phyloP scores from a whole-genome alignment of 306 rosid genomes.

The Trichosanthes cucumerina region DNA sequence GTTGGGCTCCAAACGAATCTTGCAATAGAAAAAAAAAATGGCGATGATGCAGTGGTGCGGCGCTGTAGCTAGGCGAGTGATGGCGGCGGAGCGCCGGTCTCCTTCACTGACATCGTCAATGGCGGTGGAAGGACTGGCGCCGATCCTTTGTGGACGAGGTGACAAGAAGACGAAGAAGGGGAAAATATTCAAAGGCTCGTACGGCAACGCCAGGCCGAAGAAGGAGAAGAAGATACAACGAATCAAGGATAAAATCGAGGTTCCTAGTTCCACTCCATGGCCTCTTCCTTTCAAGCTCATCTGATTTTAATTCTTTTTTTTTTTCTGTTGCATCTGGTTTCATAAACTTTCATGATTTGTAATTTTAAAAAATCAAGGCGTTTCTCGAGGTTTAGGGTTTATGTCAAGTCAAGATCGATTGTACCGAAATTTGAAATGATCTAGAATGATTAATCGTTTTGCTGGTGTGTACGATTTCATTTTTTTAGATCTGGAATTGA shows the following conservation, averaged over 20 bases:
- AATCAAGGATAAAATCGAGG: conserved; percentile 83
- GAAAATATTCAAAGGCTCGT: conserved; percentile 87
- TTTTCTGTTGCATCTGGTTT: background rate
- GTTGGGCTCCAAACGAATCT: background rate
- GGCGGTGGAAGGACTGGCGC: conserved; percentile 14
- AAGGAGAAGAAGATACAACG: conserved; percentile 90
- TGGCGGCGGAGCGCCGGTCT: conserved; percentile 23
- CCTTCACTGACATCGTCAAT: background rate
- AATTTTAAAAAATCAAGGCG: background rate
- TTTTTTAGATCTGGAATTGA: background rate
- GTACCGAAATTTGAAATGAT: background rate
- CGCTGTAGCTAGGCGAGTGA: conserved; percentile 37
- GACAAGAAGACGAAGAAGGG: conserved; percentile 93
- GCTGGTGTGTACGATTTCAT: background rate
- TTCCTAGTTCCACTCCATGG: conserved; percentile 97
- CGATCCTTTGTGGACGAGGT: conserved; percentile 73
- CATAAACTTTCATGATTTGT: background rate
- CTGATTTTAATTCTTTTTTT: conserved; percentile 20
- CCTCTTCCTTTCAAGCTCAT: conserved; percentile 96
- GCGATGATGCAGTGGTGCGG: conserved; percentile 54
- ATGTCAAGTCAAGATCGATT: background rate
- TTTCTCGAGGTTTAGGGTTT: conserved; percentile 10
- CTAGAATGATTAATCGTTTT: background rate
- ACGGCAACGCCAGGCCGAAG: conserved; percentile 66
- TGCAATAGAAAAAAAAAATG: conserved; percentile 13